phyloP scores from a whole-genome alignment of 1,139 yeast species.

The Nadsonia commutata region DNA sequence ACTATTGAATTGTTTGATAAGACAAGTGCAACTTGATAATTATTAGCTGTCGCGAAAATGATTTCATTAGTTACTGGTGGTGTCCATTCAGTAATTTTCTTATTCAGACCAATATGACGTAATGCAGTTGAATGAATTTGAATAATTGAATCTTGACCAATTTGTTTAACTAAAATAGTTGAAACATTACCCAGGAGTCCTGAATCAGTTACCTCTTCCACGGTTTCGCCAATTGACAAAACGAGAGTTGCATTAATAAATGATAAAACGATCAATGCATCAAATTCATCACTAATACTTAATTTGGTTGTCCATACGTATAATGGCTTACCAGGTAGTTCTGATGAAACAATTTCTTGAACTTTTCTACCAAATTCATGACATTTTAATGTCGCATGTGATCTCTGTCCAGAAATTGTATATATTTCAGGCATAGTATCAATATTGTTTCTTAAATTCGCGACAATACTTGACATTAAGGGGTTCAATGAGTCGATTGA shows the following conservation, averaged over 20 bases:
- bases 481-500: conserved; percentile 44
- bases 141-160: conserved; percentile 48
- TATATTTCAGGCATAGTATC: conserved; percentile 24
- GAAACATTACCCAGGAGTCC: conserved; percentile 40
- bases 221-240: conserved; percentile 52
- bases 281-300: conserved; percentile 31
- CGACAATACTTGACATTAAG: conserved; percentile 33
- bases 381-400: conserved; percentile 34
- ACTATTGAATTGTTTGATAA: conserved; percentile 61
- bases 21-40: conserved; percentile 54
- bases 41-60: conserved; percentile 43
- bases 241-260: conserved; percentile 59
- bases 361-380: conserved; percentile 47
- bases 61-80: conserved; percentile 72
- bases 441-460: conserved; percentile 19
- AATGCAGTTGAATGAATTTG: conserved; percentile 71
- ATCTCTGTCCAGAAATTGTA: conserved; percentile 27
- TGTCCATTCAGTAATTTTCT: conserved; percentile 47
- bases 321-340: conserved; percentile 51
- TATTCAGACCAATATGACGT: conserved; percentile 37
- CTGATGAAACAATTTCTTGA: conserved; percentile 54
- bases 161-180: conserved; percentile 57
- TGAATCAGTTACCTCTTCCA: conserved; percentile 61
- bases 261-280: conserved; percentile 53
- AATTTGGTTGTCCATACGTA: conserved; percentile 47